Evolutionary conservation across 148 eudicot genomes (phyloP).

Genomic region (Fagopyrum esculentum): DNA sequence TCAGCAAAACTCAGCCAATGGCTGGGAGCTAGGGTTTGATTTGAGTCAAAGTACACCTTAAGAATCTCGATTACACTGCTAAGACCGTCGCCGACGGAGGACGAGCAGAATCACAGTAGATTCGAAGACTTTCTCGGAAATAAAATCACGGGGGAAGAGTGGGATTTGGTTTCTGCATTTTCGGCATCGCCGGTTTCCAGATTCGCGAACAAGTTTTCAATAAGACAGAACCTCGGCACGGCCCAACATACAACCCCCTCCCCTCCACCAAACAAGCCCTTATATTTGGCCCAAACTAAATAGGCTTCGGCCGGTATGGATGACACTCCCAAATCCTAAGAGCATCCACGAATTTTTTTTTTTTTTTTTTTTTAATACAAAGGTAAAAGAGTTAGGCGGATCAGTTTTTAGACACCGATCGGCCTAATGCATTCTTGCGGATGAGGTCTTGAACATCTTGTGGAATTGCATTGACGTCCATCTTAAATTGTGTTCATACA

Average conservation of each 20-base stretch:
- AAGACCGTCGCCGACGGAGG: not conserved
- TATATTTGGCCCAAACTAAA: too few species aligned
- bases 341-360: too few species aligned
- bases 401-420: too few species aligned
- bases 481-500: too few species aligned
- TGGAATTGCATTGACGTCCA: too few species aligned
- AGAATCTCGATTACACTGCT: not conserved
- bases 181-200: slow-evolving; percentile 8
- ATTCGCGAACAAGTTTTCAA: not conserved
- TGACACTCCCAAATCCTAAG: too few species aligned
- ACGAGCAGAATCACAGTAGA: not conserved
- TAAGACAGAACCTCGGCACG: not conserved
- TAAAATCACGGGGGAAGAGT: slow-evolving; percentile 1
- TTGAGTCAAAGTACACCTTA: not conserved
- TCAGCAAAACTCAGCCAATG: not conserved
- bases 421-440: too few species aligned
- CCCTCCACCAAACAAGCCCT: too few species aligned
- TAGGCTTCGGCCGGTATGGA: too few species aligned
- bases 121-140: not conserved
- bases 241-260: not conserved
- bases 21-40: slow-evolving; percentile 7
- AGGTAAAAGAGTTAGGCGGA: too few species aligned
- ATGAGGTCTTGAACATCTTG: too few species aligned
- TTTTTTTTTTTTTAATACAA: too few species aligned
- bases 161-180: slow-evolving; percentile 9